These are phyloP conservation scores for Mimosa pudica DNA, from an alignment of 306 rosid species.

Conservation along the genomic window DNA sequence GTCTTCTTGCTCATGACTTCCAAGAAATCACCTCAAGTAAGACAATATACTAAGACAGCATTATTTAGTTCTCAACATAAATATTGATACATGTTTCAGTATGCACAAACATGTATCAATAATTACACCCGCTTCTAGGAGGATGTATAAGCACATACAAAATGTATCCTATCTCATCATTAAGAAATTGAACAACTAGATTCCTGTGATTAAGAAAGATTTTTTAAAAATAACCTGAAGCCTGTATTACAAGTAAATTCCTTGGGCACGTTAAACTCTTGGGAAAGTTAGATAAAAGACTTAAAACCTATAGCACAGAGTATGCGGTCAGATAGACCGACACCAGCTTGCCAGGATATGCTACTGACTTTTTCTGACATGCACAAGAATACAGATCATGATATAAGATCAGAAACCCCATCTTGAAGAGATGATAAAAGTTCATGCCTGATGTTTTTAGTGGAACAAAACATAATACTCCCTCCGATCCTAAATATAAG, in stretches of 20 bases:
- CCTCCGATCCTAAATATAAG: too few species aligned
- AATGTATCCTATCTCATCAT: neutral
- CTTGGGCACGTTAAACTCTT: slow-evolving; percentile 1
- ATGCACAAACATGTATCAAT: neutral
- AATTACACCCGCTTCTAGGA: neutral
- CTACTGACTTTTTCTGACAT: neutral
- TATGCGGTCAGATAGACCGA: neutral
- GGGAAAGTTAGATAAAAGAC: neutral
- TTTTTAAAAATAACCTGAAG: slow-evolving; percentile 3
- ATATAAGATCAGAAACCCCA: neutral
- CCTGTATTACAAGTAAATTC: slow-evolving; percentile 6
- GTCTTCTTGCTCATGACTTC: slow-evolving; percentile 11
- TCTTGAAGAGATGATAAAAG: slow-evolving; percentile 4
- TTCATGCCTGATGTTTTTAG: neutral
- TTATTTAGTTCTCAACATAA: slow-evolving; percentile 21
- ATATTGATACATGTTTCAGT: neutral
- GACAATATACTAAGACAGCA: slow-evolving; percentile 12
- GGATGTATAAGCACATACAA: slow-evolving; percentile 13
- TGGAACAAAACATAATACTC: neutral
- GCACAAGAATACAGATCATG: neutral
- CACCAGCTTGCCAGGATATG: neutral
- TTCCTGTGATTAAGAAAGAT: neutral
- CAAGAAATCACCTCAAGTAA: slow-evolving; percentile 25
- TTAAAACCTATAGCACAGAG: neutral
- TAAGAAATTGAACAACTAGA: slow-evolving; percentile 1